Percentiles rank a stretch among this genome's conserved stretches.
Evolutionary conservation across 768 basidiomycete species (phyloP).

Genomic region (Hirschioporus abietinus): DNA sequence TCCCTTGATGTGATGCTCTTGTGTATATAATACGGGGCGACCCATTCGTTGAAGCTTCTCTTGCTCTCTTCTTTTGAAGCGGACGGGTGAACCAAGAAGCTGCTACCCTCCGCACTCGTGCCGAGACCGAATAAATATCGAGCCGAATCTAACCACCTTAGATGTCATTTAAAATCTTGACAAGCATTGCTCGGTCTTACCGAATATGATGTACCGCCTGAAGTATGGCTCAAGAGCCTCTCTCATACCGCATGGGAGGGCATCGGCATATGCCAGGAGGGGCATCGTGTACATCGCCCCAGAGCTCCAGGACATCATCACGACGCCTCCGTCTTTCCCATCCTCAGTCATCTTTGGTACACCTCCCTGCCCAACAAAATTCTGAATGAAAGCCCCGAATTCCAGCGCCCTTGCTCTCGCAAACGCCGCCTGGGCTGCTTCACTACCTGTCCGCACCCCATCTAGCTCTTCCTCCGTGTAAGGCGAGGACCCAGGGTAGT

Average conservation of each 20-base stretch:
- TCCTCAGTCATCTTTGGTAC: conserved; percentile 7
- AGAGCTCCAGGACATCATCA: conserved; percentile 8
- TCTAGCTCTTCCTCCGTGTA: conserved; percentile 21
- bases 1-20: neutral
- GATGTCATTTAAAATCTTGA: neutral
- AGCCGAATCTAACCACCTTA: neutral
- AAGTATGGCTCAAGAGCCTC: neutral
- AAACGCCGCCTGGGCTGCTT: neutral
- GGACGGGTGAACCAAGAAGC: neutral
- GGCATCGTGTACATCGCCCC: conserved; percentile 7
- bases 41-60: neutral
- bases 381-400: conserved; percentile 7
- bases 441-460: neutral
- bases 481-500: conserved; percentile 25
- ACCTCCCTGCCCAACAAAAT: conserved; percentile 6
- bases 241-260: neutral
- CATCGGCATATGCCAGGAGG: conserved; percentile 8
- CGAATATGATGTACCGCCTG: neutral
- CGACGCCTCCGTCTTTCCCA: conserved; percentile 6
- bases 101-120: neutral
- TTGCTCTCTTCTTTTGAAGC: neutral
- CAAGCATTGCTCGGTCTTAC: neutral
- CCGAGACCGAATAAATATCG: neutral
- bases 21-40: neutral
- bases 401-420: conserved; percentile 5